Evolutionary conservation across 2,329 filamentous ascomycete species (phyloP).

Genomic region (Amauroascus verrucosus): DNA sequence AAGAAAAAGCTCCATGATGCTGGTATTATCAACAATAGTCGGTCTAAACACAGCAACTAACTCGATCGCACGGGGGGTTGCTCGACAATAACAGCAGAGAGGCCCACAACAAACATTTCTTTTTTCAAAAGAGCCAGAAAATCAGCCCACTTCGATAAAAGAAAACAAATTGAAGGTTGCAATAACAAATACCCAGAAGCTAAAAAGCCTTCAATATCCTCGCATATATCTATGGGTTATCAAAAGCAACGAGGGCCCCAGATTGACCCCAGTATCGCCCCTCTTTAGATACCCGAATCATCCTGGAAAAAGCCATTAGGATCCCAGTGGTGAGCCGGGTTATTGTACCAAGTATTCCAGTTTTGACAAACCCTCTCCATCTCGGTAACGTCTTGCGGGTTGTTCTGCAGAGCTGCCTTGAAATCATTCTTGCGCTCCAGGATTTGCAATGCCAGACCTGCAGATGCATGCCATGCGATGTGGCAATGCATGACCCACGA

Average conservation of each 20-base stretch:
- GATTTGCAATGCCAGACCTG: conserved; percentile 48
- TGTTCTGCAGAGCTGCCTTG: conserved; percentile 18
- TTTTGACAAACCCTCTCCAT: conserved; percentile 14
- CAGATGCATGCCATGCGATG: conserved; percentile 52
- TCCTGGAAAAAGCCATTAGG: conserved; percentile 18
- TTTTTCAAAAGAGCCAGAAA: background rate
- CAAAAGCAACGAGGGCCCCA: background rate
- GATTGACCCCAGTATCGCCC: background rate
- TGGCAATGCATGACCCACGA: conserved; percentile 51
- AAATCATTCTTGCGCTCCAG: conserved; percentile 36
- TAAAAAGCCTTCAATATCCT: background rate
- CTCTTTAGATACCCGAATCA: conserved; percentile 21
- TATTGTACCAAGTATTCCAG: conserved; percentile 28
- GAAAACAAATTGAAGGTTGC: background rate
- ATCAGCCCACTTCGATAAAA: background rate
- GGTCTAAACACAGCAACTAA: background rate
- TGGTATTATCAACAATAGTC: background rate
- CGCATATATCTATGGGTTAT: background rate
- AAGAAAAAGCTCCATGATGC: too few relatives aligned
- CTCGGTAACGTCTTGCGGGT: conserved; percentile 22
- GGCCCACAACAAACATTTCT: background rate
- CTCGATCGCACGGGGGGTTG: background rate
- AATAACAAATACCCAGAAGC: background rate
- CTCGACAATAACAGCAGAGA: background rate
- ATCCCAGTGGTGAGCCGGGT: conserved; percentile 19